Base-by-base conservation (phyloP, 2,329 filamentous ascomycete genomes). In the Lasiodiplodia theobromae region DNA sequence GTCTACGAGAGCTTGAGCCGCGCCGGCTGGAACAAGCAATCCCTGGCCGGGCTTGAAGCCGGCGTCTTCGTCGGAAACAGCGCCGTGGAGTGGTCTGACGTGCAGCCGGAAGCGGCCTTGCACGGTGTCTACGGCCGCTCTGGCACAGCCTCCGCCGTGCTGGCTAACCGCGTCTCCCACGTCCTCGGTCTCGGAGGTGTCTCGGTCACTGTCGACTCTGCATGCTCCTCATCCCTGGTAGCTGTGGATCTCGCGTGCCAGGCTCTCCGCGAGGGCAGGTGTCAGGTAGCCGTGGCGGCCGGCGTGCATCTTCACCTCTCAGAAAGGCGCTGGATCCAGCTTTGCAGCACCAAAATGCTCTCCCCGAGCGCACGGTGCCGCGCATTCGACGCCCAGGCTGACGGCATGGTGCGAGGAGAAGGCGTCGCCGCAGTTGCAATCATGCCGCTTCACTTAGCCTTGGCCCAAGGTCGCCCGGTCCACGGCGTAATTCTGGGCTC, bases 351-450 rank as follows among this genome's bases (percentile, higher is more conserved):
- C 69, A 65, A 71, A 4, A 67, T 74, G 65, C 72, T 79, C 44
- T 78, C 74, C 1, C 75, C 78, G 10, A 31, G n/a, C 31, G 77
- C 78, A 1, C 71, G 69, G n/a, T 77, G 72, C 47, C 66, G 70
- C 54, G 77, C 75, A 51, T 81, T 77, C 69, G 88, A 89, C 71
- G 74, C 80, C 16, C 81, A 82, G 4, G 89, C 87, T 21, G 86
- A 87, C 69, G 89, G 89, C 1, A 91, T 91, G 73, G 88, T 85
- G 0, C 82, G 88, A 38, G 89, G 88, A 2, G 89, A 92, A 72
- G 89, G 88, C 0, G 81, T 87, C 34, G 87, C 83, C 0, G 82
- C 86, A 16, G 72, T 90, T 2, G 74, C 90, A 14, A 74, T 91
- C 16, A 90, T 90, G 77, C 83, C 82, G 1, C 78, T 91, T 0